Evolutionary conservation across 345 rosid genomes (phyloP), one percentile per base, ranked within the genome.

Genomic region (Stellera chamaejasme): DNA sequence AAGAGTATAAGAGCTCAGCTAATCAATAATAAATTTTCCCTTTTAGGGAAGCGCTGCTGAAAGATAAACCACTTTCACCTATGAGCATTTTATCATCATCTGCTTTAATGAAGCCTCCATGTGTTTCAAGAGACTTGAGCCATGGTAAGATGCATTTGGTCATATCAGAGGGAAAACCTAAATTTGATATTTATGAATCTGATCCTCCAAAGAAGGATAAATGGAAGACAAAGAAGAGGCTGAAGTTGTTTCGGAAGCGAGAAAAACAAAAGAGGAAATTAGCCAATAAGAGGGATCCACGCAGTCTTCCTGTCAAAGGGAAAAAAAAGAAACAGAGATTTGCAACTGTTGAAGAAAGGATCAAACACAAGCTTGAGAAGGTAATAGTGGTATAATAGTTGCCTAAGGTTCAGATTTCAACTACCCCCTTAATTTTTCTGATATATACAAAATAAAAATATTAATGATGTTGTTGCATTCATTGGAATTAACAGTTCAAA

Each of bases 141-240:
- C 79, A 80, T 48, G 97, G 97, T 25, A 64, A 72, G 0, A 87
- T 93, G 61, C 85, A 69, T 61, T 61, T 93, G 48, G 97, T 93
- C 69, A 80, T 90, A 64, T 83, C 92, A 11, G 59, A 87, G 51
- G 99, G 99, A 61, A 87, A 93, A 72, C 87, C 92, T n/a, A 85
- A 87, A 75, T 87, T 93, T 52, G 92, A 85, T 69, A 83, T 73
- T 2, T 79, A 71, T 32, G 82, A 85, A 59, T 57, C 74, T 6
- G 83, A 83, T 54, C 90, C 99, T 80, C 96, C 97, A 0, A 84
- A 78, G 77, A 93, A 85, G 73, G 77, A 84, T 63, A 93, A 89
- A 51, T 87, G 92, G 90, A 63, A 63, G 69, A 83, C 74, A 19
- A 93, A 87, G 60, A 93, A 89, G 68, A 76, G 88, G 56, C 66